phyloP scores from a whole-genome alignment of 371 early-diverging fungal species.

The Polyrhizophydium stewartii region DNA sequence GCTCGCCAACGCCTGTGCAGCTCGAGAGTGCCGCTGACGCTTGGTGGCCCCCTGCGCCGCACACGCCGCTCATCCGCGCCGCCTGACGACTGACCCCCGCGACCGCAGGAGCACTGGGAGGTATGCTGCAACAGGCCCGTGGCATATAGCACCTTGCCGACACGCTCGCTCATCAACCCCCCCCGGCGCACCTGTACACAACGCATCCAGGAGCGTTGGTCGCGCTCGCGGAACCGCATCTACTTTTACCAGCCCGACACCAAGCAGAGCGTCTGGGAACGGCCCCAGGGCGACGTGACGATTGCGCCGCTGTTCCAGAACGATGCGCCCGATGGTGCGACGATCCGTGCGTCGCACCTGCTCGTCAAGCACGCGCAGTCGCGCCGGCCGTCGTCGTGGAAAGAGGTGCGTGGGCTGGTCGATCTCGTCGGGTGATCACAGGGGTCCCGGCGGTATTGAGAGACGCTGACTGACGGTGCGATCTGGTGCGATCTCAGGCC shows the following conservation, averaged over 20 bases:
- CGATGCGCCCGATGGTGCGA: conserved; percentile 5
- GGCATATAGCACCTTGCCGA: too few species aligned
- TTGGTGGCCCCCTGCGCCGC: too few species aligned
- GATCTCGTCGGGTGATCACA: too few species aligned
- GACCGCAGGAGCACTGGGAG: too few species aligned
- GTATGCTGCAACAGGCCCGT: too few species aligned
- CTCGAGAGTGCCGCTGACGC: too few species aligned
- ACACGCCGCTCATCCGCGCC: too few species aligned
- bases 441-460: background rate
- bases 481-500: conserved; percentile 34
- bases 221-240: conserved; percentile 45
- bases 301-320: conserved; percentile 9
- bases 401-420: conserved; percentile 57
- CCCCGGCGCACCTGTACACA: too few species aligned
- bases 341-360: conserved; percentile 82
- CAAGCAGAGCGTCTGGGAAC: conserved; percentile 78
- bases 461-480: background rate
- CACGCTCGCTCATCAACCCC: too few species aligned
- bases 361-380: conserved; percentile 87
- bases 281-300: conserved; percentile 45
- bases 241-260: conserved; percentile 89
- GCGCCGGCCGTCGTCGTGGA: conserved; percentile 89
- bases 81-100: too few species aligned
- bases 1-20: too few species aligned
- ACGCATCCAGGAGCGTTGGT: conserved; percentile 29